Evolutionary conservation across 1,284 basidiomycete genomes (phyloP), one percentile per base, ranked within the genome.

Genomic region (Cryptococcus maquisensis): DNA sequence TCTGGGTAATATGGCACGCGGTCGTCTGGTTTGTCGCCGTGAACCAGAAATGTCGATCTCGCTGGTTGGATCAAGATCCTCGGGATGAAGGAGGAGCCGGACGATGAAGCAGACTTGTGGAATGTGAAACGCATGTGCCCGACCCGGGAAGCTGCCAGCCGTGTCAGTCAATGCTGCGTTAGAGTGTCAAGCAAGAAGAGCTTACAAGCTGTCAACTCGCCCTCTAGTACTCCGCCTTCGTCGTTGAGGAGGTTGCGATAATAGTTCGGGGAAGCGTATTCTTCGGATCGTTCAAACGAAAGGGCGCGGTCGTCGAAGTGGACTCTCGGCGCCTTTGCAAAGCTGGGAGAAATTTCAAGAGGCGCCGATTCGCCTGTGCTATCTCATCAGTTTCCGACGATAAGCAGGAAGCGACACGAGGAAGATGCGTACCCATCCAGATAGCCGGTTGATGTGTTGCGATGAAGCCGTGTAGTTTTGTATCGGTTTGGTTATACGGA

Each of bases 391-490:
- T 24, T 4, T 37, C 6, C 13, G 36, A 36, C 3, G 10, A 9
- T 23, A 18, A 43, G n/a, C 21, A 9, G 23, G 28, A 13, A 23
- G 5, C 5, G 44, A n/a, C 8, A 16, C 26, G 10, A 18, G 24
- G 20, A 13, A 46, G n/a, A 12, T 28, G 54, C 57, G 66, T 60
- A 35, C 88, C 89, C 88, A 92, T 91, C 89, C 89, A 91, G 43
- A 91, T 90, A 0, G 89, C 89, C 0, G 89, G 89, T 65, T 90
- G 88, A 55, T 88, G 84, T 0, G 88, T 90, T 12, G 82, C 67
- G 21, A 68, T 61, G 63, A 90, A 88, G 0, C 88, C 88, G 64
- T 87, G 83, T 1, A 90, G 81, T 5, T 69, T 71, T 2, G 75
- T 77, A 56, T 81, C 82, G 0, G 85, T 86, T 71, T 83, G 81